Evolutionary conservation across 768 basidiomycete genomes (phyloP).

Genomic region (Auriscalpium vulgare): DNA sequence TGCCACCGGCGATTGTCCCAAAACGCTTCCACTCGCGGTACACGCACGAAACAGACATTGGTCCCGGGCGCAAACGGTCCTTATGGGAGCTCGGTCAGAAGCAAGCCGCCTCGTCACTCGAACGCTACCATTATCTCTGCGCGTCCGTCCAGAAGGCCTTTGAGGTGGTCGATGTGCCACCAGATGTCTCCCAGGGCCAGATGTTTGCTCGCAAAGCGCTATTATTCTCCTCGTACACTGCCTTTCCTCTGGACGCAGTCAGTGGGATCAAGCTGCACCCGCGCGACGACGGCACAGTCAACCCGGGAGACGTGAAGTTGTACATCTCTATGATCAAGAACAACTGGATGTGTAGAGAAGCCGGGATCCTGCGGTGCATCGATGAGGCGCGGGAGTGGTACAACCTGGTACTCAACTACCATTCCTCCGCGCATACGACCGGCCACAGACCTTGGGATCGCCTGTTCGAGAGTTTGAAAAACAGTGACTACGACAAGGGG

Average conservation of each 20-base stretch:
- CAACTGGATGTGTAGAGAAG: slow-evolving; percentile 11
- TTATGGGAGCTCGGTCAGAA: background rate
- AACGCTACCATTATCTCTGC: background rate
- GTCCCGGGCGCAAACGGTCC: background rate
- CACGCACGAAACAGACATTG: background rate
- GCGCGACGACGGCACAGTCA: slow-evolving; percentile 8
- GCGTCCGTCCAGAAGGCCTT: background rate
- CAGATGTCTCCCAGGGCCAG: background rate
- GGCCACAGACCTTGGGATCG: slow-evolving; percentile 8
- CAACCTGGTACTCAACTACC: slow-evolving; percentile 15
- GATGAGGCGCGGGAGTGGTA: slow-evolving; percentile 4
- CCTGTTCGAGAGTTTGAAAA: slow-evolving; percentile 8
- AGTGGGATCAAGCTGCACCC: slow-evolving; percentile 12
- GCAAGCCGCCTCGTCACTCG: background rate
- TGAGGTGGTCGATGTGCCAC: background rate
- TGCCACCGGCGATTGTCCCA: too few species aligned
- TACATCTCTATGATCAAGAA: background rate
- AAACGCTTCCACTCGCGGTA: background rate
- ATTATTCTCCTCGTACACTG: background rate
- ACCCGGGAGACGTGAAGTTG: background rate
- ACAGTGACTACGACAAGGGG: background rate
- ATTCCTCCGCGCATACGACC: slow-evolving; percentile 8
- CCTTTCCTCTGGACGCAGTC: slow-evolving; percentile 5
- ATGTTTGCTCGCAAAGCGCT: background rate
- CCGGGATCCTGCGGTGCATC: slow-evolving; percentile 7